Evolutionary conservation across 148 eudicot genomes (phyloP), one percentile per base, ranked within the genome.

Genomic region (Rhododendron williamsianum): DNA sequence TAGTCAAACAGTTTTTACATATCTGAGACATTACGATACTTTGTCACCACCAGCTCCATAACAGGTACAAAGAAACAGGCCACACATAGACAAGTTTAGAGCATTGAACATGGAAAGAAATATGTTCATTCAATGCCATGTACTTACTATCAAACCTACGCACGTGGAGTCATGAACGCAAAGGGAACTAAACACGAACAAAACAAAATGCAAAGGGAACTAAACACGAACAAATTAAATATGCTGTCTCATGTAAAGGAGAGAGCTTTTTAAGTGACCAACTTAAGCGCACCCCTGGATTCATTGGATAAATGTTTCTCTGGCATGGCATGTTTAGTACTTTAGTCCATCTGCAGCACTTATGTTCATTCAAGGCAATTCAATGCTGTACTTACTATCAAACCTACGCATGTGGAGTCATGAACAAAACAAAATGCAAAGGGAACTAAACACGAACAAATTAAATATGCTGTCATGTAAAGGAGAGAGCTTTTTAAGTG

Each of bases 201-300:
- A 52, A 80, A 51, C 15, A 51, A 5, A 25, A 11, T n/a, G 8
- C 63, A 79, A 25, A 79, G 5, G 21, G 36, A 48, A 30, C 18
- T 48, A 13, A 48, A 2, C 12, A 15, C 21, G 10, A 49, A 79
- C 19, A 78, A 45, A 58, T 27, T 21, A 80, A 51, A 54, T 76
- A 1, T 43, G 27, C 76, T 67, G 35, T 35, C 45, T 35, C 45
- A 21, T n/a, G 49, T 69, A 41, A 78, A 85, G 35, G 25, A 38
- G 77, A 78, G 38, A 84, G 48, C 45, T 63, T 77, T 6, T 23
- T 23, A 60, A 63, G 19, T 30, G 86, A 38, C 81, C n/a, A 78
- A 78, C 35, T 19, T 67, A 78, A 11, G 48, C 25, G 6, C 81
- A 78, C 56, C 56, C 52, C 30, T 46, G 3, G 6, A 15, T n/a